Percentiles rank a stretch among this genome's conserved stretches.
phyloP scores from a whole-genome alignment of 129 eudicot genomes.

The Escallonia herrerae region DNA sequence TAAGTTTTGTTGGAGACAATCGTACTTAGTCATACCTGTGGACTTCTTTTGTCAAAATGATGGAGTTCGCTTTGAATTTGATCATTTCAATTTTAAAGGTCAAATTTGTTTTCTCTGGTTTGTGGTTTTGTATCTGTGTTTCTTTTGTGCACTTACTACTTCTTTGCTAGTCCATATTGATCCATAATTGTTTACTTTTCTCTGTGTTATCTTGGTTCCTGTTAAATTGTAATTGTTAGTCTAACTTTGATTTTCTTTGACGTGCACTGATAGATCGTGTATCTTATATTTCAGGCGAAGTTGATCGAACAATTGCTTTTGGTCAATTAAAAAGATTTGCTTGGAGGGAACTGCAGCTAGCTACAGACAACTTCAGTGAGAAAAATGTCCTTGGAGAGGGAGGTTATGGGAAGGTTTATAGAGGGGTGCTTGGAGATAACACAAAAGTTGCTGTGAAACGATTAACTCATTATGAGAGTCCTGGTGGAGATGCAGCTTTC shows the following conservation, averaged over 20 bases:
- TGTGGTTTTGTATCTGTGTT: neutral
- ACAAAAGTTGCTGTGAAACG: slow-evolving; percentile 98
- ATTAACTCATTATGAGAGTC: slow-evolving; percentile 79
- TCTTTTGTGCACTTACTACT: neutral
- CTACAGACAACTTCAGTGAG: slow-evolving; percentile 89
- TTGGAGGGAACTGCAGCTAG: slow-evolving; percentile 92
- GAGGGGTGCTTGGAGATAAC: slow-evolving; percentile 74
- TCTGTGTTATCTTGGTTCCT: neutral
- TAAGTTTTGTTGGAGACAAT: too few relatives aligned
- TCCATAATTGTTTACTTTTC: neutral
- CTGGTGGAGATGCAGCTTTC: slow-evolving; percentile 93
- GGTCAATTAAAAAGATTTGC: slow-evolving; percentile 92
- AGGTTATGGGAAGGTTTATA: slow-evolving; percentile 96
- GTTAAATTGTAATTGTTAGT: neutral
- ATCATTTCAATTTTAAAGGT: neutral
- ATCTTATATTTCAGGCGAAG: slow-evolving; percentile 57
- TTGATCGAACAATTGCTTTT: slow-evolving; percentile 87
- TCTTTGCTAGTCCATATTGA: neutral
- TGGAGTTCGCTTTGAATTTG: too few relatives aligned
- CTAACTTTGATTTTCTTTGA: neutral
- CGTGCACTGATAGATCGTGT: slow-evolving; percentile 7
- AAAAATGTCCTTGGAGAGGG: slow-evolving; percentile 97
- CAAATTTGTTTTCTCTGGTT: neutral
- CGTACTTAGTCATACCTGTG: too few relatives aligned
- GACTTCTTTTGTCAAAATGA: too few relatives aligned